These are phyloP conservation scores for Phlebiopsis flavidoalba DNA, from an alignment of 768 basidiomycete genomes.

Conservation along the genomic window DNA sequence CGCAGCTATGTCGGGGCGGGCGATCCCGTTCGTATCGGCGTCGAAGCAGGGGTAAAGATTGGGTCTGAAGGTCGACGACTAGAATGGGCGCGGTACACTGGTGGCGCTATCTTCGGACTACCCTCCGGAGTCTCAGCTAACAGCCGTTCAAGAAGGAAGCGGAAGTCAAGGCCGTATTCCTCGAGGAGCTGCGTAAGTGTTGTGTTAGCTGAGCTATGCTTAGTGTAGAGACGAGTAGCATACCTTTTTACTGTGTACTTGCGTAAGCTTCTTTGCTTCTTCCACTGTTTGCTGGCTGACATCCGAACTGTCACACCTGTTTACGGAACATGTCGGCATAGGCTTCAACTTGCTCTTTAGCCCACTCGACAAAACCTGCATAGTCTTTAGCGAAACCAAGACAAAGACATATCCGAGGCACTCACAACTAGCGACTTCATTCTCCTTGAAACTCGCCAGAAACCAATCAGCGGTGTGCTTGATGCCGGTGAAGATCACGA, in stretches of 20 bases:
- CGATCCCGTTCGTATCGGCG: conserved; percentile 18
- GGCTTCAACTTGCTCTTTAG: conserved; percentile 75
- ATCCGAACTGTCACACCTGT: conserved; percentile 87
- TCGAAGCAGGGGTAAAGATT: conserved; percentile 25
- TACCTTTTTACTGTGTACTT: conserved; percentile 81
- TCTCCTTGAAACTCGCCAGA: conserved; percentile 91
- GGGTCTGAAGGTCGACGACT: conserved; percentile 27
- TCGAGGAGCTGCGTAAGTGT: conserved; percentile 58
- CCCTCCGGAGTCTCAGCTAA: conserved; percentile 48
- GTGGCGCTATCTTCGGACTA: conserved; percentile 18
- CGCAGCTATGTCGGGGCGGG: conserved; percentile 13
- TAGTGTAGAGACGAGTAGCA: conserved; percentile 9
- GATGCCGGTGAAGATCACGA: conserved; percentile 90
- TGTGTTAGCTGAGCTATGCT: not conserved
- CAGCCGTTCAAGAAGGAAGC: conserved; percentile 80
- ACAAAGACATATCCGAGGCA: conserved; percentile 9
- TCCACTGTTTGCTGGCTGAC: conserved; percentile 65
- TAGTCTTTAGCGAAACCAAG: not conserved
- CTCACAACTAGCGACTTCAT: conserved; percentile 88
- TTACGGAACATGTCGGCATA: conserved; percentile 84
- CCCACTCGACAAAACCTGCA: conserved; percentile 92
- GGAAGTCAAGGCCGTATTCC: conserved; percentile 93
- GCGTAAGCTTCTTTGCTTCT: conserved; percentile 74
- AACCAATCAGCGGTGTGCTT: conserved; percentile 99
- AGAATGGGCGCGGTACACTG: conserved; percentile 22